Evolutionary conservation across 2,329 filamentous ascomycete species (phyloP).

Genomic region (Rhynchosporium secalis): DNA sequence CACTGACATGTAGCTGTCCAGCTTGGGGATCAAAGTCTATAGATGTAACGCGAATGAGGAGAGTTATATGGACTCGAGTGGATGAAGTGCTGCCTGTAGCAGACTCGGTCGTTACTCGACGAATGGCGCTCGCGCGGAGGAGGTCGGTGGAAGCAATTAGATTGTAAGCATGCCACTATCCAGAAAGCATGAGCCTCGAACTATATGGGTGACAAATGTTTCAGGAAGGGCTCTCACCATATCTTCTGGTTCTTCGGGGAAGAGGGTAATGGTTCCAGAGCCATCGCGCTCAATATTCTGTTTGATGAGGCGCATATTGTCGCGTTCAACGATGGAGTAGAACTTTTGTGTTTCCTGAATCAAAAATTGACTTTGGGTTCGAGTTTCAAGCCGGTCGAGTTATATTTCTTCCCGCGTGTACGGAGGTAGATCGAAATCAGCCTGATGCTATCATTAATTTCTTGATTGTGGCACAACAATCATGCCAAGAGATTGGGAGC

Average conservation of each 20-base stretch:
- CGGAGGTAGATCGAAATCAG: background rate
- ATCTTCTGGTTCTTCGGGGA: slow-evolving; percentile 73
- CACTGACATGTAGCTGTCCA: slow-evolving; percentile 67
- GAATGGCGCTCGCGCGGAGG: slow-evolving; percentile 65
- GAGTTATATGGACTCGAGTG: slow-evolving; percentile 62
- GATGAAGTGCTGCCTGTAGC: slow-evolving; percentile 61
- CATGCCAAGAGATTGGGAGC: no score
- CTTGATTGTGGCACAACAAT: no score
- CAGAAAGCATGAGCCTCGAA: slow-evolving; percentile 4
- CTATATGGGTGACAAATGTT: background rate
- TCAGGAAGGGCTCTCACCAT: slow-evolving; percentile 53
- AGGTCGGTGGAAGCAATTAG: slow-evolving; percentile 66
- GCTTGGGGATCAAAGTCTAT: slow-evolving; percentile 70
- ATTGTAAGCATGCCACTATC: slow-evolving; percentile 73
- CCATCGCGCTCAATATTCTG: slow-evolving; percentile 66
- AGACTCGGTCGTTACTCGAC: slow-evolving; percentile 60
- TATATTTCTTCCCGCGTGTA: background rate
- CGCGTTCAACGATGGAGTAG: background rate
- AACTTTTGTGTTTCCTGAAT: background rate
- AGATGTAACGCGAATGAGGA: slow-evolving; percentile 64
- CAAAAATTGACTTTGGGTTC: background rate
- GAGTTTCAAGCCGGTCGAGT: background rate
- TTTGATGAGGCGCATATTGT: slow-evolving; percentile 64
- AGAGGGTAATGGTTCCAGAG: slow-evolving; percentile 63
- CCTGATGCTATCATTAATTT: no score